Base-by-base conservation (phyloP, 805 yeast species). In the Candida schatavii region DNA sequence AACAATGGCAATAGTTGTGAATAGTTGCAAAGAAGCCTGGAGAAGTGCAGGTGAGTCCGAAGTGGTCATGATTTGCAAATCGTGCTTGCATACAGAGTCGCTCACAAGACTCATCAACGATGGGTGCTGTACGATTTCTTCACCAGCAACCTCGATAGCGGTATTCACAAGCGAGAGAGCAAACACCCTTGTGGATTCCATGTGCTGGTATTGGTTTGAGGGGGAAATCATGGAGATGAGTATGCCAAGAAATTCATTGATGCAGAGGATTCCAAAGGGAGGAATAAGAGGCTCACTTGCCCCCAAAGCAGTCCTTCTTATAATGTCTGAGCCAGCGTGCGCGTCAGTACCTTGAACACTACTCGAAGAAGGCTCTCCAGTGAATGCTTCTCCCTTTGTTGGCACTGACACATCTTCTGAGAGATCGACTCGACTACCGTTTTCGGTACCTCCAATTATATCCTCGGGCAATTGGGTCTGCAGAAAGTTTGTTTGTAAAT, bases 171-270 rank as follows among this genome's bases (percentile, higher is more conserved):
- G 74, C 22, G 83, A 76, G 28, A 93, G 64, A 0, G 96, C 93
- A 65, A 91, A 80, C 11, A 87, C 83, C 43, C 96, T 77, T 0
- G 97, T 83, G 21, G 88, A 75, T 59, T 91, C 97, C 47, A 91
- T 86, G 54, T 88, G 93, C 53, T 86, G 88, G 53, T 79, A 78
- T 56, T 85, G 88, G 52, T 88, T 85, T 27, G 83, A 79, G 0
- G 96, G 95, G 9, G 93, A 81, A 26, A 90, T 72, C 61, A 90
- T 79, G 1, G 93, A 84, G 11, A 88, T 77, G 31, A 91, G 71
- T 28, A 88, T 81, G 10, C 83, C 81, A 49, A 89, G 62, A 50
- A 83, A 85, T 53, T 88, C 95, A 50, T 83, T 79, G 49, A 88
- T 78, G 35, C 93, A 83, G 10, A 81, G 74, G 6, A 88, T 67